Evolutionary conservation across 768 basidiomycete species (phyloP).

Genomic region (Boletus subcaerulescens): DNA sequence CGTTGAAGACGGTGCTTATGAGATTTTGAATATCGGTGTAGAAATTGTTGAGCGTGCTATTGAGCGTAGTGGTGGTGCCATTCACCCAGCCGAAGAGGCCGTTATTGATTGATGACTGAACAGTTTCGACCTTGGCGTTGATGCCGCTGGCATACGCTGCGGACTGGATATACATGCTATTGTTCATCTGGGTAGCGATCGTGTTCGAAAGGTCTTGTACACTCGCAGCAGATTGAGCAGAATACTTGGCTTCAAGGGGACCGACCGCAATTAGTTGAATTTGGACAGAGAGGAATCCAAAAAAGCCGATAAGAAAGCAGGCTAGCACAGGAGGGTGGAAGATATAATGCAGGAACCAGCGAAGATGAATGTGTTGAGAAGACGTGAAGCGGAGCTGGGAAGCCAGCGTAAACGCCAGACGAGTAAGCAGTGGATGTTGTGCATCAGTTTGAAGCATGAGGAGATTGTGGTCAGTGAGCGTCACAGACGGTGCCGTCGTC

Average conservation of each 20-base stretch:
- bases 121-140: constrained; percentile 64
- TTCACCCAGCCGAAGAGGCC: constrained; percentile 96
- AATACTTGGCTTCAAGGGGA: constrained; percentile 68
- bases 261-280: constrained; percentile 81
- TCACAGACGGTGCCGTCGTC: constrained; percentile 45
- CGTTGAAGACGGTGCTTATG: constrained; percentile 78
- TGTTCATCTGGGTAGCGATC: constrained; percentile 78
- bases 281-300: constrained; percentile 84
- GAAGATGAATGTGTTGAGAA: constrained; percentile 62
- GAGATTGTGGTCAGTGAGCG: constrained; percentile 72
- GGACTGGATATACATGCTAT: constrained; percentile 81
- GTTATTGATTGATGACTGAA: constrained; percentile 79
- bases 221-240: constrained; percentile 56
- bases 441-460: constrained; percentile 68
- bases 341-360: constrained; percentile 90
- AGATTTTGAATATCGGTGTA: constrained; percentile 80
- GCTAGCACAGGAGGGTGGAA: constrained; percentile 89
- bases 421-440: constrained; percentile 71
- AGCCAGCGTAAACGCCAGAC: constrained; percentile 55
- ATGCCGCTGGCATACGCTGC: constrained; percentile 70
- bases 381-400: constrained; percentile 52
- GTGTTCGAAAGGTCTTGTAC: constrained; percentile 63
- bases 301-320: constrained; percentile 88
- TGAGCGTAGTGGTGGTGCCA: constrained; percentile 83
- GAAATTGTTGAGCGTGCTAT: constrained; percentile 81